Percentiles rank a stretch among this genome's conserved stretches.
phyloP scores from a whole-genome alignment of 352 stramenopile species.

The Globisporangium alternatum region DNA sequence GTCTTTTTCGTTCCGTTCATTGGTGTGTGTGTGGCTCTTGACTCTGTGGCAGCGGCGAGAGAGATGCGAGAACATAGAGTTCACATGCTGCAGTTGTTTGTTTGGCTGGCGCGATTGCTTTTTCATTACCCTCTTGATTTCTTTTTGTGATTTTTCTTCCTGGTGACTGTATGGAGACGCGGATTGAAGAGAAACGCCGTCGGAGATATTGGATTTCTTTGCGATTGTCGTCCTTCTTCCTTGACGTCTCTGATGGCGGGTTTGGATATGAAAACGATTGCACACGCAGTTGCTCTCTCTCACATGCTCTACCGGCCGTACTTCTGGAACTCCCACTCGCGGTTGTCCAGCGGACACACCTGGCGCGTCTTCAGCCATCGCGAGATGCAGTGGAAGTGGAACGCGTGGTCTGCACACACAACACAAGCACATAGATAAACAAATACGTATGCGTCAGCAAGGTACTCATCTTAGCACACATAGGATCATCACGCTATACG shows the following conservation, averaged over 20 bases:
- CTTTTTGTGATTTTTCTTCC: not conserved
- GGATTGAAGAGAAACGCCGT: not conserved
- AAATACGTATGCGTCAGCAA: slow-evolving; percentile 44
- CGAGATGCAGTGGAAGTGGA: slow-evolving; percentile 99
- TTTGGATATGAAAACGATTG: not conserved
- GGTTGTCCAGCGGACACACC: slow-evolving; percentile 99
- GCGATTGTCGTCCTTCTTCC: not conserved
- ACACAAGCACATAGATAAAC: slow-evolving; percentile 23
- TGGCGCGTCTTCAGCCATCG: slow-evolving; percentile 98
- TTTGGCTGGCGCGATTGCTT: not conserved
- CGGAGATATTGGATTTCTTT: not conserved
- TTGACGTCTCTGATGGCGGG: not conserved
- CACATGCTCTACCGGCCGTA: slow-evolving; percentile 68
- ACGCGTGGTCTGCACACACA: slow-evolving; percentile 95
- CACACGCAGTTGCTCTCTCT: not conserved
- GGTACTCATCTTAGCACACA: slow-evolving; percentile 12
- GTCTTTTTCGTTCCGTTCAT: not conserved
- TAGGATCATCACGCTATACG: slow-evolving; percentile 4
- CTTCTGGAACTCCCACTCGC: slow-evolving; percentile 99
- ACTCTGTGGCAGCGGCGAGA: not conserved
- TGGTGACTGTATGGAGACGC: not conserved
- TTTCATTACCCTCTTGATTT: slow-evolving; percentile 4
- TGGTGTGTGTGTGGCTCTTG: not conserved
- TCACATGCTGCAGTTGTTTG: too few species aligned
- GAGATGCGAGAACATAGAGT: not conserved